Evolutionary conservation across 805 yeast genomes (phyloP).

Genomic region (Wickerhamiella lipophila): DNA sequence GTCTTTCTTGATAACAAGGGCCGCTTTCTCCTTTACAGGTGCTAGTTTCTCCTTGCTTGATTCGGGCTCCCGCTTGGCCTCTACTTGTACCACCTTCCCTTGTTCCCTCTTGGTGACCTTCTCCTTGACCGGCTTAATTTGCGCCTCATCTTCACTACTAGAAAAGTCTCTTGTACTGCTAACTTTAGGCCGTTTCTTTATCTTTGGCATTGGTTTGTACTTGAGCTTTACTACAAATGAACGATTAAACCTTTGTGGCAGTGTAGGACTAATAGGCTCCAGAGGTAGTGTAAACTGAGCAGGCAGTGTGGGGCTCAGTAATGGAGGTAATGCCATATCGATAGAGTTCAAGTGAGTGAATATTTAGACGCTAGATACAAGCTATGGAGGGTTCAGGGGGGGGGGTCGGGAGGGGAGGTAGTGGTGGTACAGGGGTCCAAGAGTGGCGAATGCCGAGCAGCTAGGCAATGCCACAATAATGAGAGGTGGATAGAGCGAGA

Average conservation of each 20-base stretch:
- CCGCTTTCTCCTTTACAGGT: too few relatives aligned
- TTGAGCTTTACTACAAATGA: slow-evolving; percentile 9
- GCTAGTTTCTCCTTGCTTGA: too few relatives aligned
- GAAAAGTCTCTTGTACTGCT: background rate
- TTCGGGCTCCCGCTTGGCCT: background rate
- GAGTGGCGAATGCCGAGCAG: too few relatives aligned
- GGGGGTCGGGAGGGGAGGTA: background rate
- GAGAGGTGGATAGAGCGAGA: too few relatives aligned
- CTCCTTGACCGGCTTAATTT: background rate
- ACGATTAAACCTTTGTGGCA: slow-evolving; percentile 26
- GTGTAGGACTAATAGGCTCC: slow-evolving; percentile 31
- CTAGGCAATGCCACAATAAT: too few relatives aligned
- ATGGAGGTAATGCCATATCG: slow-evolving; percentile 23
- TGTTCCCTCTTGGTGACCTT: background rate
- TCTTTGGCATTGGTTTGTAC: slow-evolving; percentile 5
- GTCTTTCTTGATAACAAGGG: too few relatives aligned
- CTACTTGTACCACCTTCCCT: background rate
- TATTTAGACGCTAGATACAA: background rate
- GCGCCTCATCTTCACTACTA: background rate
- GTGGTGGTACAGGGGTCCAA: too few relatives aligned
- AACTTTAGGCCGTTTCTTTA: background rate
- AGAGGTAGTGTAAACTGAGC: slow-evolving; percentile 25
- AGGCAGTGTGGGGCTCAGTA: slow-evolving; percentile 31
- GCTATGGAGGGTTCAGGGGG: background rate
- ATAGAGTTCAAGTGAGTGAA: background rate